Percentiles rank a stretch among this genome's conserved stretches.
Evolutionary conservation across 208 protist species (phyloP).

Genomic region (Leishmania guyanensis): DNA sequence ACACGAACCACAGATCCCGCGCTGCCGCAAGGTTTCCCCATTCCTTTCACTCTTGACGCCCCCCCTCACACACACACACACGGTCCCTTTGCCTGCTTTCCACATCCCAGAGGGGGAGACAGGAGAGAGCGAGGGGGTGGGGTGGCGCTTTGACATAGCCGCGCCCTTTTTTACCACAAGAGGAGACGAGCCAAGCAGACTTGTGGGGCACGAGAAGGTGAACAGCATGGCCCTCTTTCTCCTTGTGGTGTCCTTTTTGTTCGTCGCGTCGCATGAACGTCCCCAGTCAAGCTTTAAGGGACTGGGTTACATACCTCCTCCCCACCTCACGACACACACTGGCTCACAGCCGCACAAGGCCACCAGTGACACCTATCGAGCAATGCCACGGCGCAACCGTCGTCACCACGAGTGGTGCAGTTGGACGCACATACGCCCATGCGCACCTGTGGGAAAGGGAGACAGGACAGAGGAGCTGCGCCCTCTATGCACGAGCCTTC

Average conservation of each 20-base stretch:
- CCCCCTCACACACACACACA: not conserved
- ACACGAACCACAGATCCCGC: not conserved
- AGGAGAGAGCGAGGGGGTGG: not conserved
- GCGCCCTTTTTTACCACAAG: not conserved
- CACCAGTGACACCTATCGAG: not conserved
- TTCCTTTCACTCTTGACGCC: not conserved
- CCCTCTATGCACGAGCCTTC: conserved; percentile 41
- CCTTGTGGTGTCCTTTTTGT: not conserved
- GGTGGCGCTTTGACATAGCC: not conserved
- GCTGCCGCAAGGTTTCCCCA: not conserved
- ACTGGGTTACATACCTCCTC: too few species aligned
- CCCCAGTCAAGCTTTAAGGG: not conserved
- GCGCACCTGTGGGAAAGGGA: not conserved
- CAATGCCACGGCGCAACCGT: not conserved
- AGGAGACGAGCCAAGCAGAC: not conserved
- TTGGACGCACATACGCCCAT: not conserved
- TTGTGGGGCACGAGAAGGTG: not conserved
- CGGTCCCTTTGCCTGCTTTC: not conserved
- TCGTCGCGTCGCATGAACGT: not conserved
- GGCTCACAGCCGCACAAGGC: too few species aligned
- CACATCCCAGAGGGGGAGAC: not conserved
- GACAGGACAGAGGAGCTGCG: not conserved
- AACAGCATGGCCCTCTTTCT: not conserved
- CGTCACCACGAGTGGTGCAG: not conserved
- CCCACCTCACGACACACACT: too few species aligned